Percentiles rank a stretch among this genome's conserved stretches.
Conservation (phyloP, 2,329 filamentous ascomycete species). For the Xylaria polymorpha region DNA sequence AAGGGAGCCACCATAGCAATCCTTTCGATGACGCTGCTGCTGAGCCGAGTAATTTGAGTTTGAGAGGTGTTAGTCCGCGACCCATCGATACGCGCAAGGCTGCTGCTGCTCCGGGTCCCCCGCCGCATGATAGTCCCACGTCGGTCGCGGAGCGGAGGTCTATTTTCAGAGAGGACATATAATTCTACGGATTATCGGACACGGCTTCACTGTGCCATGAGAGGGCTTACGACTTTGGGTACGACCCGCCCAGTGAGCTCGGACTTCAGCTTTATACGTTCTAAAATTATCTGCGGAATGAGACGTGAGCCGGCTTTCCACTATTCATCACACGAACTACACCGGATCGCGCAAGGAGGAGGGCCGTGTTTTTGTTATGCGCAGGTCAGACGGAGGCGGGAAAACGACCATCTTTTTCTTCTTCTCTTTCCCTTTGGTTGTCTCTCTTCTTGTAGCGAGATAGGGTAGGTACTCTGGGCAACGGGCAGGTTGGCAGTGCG, state of each 20-base stretch:
- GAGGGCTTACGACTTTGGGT: neutral
- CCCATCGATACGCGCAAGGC: slow-evolving; percentile 64
- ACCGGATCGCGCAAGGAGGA: neutral
- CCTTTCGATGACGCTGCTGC: slow-evolving; percentile 77
- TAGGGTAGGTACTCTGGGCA: slow-evolving; percentile 7
- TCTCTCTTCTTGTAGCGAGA: slow-evolving; percentile 5
- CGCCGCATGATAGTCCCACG: slow-evolving; percentile 45
- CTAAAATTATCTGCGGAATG: neutral
- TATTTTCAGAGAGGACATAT: slow-evolving; percentile 48
- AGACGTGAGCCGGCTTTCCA: neutral
- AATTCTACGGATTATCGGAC: neutral
- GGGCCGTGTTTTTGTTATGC: neutral
- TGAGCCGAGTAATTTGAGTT: slow-evolving; percentile 68
- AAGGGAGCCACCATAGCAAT: slow-evolving; percentile 58
- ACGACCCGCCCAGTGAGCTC: neutral
- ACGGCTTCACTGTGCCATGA: neutral
- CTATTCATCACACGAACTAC: neutral
- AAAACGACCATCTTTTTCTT: neutral
- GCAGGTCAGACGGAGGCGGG: neutral
- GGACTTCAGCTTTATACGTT: neutral
- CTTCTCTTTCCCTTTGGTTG: neutral
- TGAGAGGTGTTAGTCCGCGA: slow-evolving; percentile 80
- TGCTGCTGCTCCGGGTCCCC: slow-evolving; percentile 25
- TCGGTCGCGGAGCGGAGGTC: slow-evolving; percentile 46
- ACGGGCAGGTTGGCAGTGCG: slow-evolving; percentile 14